Base-by-base conservation (phyloP, 768 basidiomycete genomes). In the Trametes punicea region DNA sequence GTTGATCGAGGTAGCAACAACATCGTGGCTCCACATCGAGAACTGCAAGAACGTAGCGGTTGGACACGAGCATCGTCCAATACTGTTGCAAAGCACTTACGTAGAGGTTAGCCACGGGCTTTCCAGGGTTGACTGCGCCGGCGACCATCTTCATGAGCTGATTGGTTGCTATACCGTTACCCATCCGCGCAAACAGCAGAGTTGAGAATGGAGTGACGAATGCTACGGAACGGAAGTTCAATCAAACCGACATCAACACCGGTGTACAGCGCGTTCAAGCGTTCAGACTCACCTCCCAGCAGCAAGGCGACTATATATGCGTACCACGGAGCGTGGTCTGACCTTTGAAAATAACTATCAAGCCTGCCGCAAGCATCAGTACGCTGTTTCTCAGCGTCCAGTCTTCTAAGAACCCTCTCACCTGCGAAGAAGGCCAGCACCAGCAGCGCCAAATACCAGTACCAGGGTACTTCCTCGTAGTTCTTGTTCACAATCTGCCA, bases 91-190 rank as follows among this genome's bases (percentile, higher is more conserved):
- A 23, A 26, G 30, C 4, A 44, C 66, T 46, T 44, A 85, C 82
- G 64, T 87, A 87, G 55, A 87, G 79, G 66, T 87, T 88, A 1
- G 84, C 85, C 4, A 86, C 81, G 0, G 85, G 84, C 42, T 78
- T 76, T 39, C 85, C 85, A 6, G 84, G 81, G 62, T 81, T 81
- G 8, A 84, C 70, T 2, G 76, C 78, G 13, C 81, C 81, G 9
- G 79, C 82, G 16, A 83, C 76, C 82, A 85, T 84, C 69, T 83
- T 82, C 78, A 84, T 82, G 53, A 85, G 64, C 62, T 82, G 79
- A 59, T 78, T 80, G 5, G 83, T 85, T 3, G 77, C 77, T 41
- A 86, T 71, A 16, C 82, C 83, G 59, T 75, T 82, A 20, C 84
- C 84, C 75, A 83, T 75, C n/a, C 82, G 77, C 13, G 79, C 82